Conservation (phyloP, 2,329 filamentous ascomycete species). For the Neophaeococcomyces aloes region DNA sequence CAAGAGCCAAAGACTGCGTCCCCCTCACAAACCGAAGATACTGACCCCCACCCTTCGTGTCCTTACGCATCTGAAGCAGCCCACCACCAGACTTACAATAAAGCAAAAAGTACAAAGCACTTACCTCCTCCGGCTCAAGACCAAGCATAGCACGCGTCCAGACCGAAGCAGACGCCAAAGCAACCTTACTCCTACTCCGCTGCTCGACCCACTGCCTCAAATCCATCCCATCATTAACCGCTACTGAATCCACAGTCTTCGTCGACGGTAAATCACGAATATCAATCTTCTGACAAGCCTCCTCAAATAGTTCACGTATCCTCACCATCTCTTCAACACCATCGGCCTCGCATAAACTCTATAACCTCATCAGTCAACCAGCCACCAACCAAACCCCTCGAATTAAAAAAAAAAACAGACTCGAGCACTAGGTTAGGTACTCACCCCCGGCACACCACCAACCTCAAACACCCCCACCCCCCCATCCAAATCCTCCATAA, state of each 20-base stretch:
- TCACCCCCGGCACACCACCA: slow-evolving; percentile 23
- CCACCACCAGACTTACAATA: slow-evolving; percentile 46
- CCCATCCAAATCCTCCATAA: slow-evolving; percentile 25
- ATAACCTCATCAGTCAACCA: too few species aligned
- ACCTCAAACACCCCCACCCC: slow-evolving; percentile 25
- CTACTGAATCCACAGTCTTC: too few species aligned
- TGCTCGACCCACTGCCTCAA: slow-evolving; percentile 31
- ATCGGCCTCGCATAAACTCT: slow-evolving; percentile 1
- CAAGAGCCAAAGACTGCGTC: slow-evolving; percentile 33
- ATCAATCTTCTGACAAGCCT: slow-evolving; percentile 29
- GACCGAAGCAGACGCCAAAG: slow-evolving; percentile 29
- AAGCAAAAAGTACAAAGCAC: slow-evolving; percentile 45
- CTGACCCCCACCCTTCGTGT: slow-evolving; percentile 43
- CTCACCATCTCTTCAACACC: slow-evolving; percentile 22
- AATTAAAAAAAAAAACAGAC: too few species aligned
- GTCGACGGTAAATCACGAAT: slow-evolving; percentile 11
- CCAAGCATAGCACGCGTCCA: slow-evolving; percentile 39
- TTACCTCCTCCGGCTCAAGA: slow-evolving; percentile 39
- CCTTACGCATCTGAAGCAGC: slow-evolving; percentile 43
- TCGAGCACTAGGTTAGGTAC: too few species aligned
- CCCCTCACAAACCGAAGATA: slow-evolving; percentile 42
- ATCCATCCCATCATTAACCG: slow-evolving; percentile 28
- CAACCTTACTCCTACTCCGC: slow-evolving; percentile 21
- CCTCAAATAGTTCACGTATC: slow-evolving; percentile 31
- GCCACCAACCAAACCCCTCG: too few species aligned